These are phyloP conservation scores for Clavispora carvajalis DNA, from an alignment of 805 yeast genomes.

Conservation along the genomic window DNA sequence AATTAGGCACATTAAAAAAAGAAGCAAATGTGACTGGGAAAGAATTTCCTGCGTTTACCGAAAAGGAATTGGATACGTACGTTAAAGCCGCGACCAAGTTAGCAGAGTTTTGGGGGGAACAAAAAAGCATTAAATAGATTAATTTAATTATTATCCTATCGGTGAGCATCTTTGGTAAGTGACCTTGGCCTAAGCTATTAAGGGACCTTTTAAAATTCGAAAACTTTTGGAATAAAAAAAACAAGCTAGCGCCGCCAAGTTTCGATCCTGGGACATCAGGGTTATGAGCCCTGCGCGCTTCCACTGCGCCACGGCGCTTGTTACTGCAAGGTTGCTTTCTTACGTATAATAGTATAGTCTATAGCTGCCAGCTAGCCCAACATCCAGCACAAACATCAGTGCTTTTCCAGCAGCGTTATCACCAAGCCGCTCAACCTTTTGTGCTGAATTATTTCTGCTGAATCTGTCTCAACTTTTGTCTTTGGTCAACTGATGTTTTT, in stretches of 20 bases:
- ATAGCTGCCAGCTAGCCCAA: too few relatives aligned
- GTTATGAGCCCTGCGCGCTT: slow-evolving; percentile 14
- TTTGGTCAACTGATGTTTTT: too few relatives aligned
- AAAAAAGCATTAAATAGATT: not conserved
- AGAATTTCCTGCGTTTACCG: slow-evolving; percentile 9
- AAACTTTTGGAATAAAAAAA: not conserved
- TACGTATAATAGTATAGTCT: too few relatives aligned
- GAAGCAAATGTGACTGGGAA: slow-evolving; percentile 4
- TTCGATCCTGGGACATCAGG: slow-evolving; percentile 14
- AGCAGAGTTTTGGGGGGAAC: slow-evolving; percentile 7
- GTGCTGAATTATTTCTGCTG: too few relatives aligned
- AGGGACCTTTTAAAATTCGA: too few relatives aligned
- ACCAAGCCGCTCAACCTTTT: too few relatives aligned
- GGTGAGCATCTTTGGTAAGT: not conserved
- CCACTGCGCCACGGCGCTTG: slow-evolving; percentile 14
- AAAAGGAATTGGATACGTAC: slow-evolving; percentile 8
- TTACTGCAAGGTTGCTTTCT: too few relatives aligned
- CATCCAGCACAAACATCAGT: too few relatives aligned
- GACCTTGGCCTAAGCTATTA: too few relatives aligned
- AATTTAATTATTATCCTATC: not conserved
- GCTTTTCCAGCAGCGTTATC: too few relatives aligned
- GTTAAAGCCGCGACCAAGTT: slow-evolving; percentile 3
- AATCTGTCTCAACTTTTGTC: too few relatives aligned
- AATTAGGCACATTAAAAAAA: slow-evolving; percentile 12
- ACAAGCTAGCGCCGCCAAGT: slow-evolving; percentile 11